phyloP scores from a whole-genome alignment of 495 filamentous ascomycete genomes.

The Cairneyella variabilis region DNA sequence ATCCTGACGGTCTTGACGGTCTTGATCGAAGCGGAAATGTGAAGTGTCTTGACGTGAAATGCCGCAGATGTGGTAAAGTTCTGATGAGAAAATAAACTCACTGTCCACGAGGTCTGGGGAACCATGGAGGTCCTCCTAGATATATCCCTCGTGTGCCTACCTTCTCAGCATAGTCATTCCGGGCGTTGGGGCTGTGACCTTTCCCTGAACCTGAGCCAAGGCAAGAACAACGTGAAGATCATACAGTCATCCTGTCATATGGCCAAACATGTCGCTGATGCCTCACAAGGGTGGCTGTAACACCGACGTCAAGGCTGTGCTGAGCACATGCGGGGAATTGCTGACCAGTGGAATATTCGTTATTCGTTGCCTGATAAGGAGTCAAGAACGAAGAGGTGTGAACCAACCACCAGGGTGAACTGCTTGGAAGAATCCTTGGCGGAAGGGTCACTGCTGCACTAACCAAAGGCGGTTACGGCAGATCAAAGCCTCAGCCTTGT shows the following conservation, averaged over 20 bases:
- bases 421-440: no score
- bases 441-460: no score
- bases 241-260: slow-evolving; percentile 3
- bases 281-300: background rate
- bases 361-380: background rate
- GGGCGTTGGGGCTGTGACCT: slow-evolving; percentile 1
- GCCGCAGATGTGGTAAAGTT: background rate
- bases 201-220: no score
- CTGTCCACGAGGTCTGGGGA: background rate
- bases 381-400: background rate
- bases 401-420: no score
- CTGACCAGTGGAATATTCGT: background rate
- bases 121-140: background rate
- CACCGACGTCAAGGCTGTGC: background rate
- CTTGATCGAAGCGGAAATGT: background rate
- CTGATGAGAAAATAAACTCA: background rate
- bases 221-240: no score
- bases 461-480: no score
- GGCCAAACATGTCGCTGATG: no score
- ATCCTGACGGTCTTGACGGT: background rate
- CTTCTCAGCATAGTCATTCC: no score
- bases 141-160: no score
- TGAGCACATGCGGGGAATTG: background rate
- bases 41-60: background rate
- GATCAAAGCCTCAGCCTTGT: slow-evolving; percentile 7